Base-by-base conservation (phyloP, 352 stramenopile species). In the Pythium guiyangense region DNA sequence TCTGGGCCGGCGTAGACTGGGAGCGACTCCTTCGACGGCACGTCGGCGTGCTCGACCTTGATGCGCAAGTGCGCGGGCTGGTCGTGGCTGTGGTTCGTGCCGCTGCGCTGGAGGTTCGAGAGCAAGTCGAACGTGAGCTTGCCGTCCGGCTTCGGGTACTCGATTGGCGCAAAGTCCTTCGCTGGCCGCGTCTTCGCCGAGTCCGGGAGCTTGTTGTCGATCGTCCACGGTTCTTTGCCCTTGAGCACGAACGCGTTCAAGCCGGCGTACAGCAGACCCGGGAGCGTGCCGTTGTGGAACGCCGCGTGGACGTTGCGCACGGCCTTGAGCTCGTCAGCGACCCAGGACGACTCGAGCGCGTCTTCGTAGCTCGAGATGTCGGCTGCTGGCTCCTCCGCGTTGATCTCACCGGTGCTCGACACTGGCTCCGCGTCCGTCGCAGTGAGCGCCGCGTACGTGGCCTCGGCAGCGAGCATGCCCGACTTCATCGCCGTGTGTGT, bases 401-500 rank as follows among this genome's bases (percentile, higher is more conserved):
- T 84, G 40, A 94, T 94, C 59, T 92, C 79, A 26, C 72, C 76
- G 14, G 74, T 86, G 48, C 71, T 80, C 15, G 80, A 68, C 5
- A 94, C 84, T 5, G 84, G 77, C 52, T 92, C 74, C 2, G 63
- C 50, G 31, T 57, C 81, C 26, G 60, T 72, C 29, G 63, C 60
- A 31, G 75, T 84, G 39, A 97, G 61, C 49, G 85, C 74, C 20
- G 98, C 91, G 69, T 98, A 98, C 37, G 96, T 76, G 31, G 96
- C 86, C 71, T 99, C 97, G 8, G 96, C 97, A 48, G 96, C 96
- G 34, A 99, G 72, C 85, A 99, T 99, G 46, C 96, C 97, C 49
- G 83, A 98, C 84, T 99, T 99, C 72, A 99, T 98, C 35, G 97
- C 97, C 45, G 96, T 99, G 79, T 99, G 97, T 37, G 92, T 96